Conservation (phyloP, 1,284 basidiomycete genomes). For the Pholiota adiposa region DNA sequence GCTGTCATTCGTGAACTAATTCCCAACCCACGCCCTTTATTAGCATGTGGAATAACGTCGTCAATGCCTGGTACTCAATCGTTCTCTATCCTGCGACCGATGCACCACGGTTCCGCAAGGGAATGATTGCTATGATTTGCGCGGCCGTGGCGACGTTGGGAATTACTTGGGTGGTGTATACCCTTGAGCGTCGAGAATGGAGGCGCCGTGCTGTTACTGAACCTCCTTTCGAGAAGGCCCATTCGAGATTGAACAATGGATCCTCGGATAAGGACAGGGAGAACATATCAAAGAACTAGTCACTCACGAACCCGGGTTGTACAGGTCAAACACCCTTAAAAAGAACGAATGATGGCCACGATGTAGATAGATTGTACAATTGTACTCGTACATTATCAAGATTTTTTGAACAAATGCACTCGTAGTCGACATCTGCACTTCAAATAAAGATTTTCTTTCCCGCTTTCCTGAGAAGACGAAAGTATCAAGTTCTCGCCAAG, state of each 20-base stretch:
- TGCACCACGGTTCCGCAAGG: slow-evolving; percentile 63
- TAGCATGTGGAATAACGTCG: slow-evolving; percentile 74
- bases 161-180: slow-evolving; percentile 61
- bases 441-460: too few relatives aligned
- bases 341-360: too few relatives aligned
- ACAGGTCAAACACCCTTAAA: too few relatives aligned
- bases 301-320: too few relatives aligned
- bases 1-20: slow-evolving; percentile 4
- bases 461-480: too few relatives aligned
- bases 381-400: too few relatives aligned
- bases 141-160: slow-evolving; percentile 56
- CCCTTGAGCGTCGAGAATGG: slow-evolving; percentile 52
- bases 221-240: neutral
- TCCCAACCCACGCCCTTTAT: neutral
- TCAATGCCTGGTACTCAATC: slow-evolving; percentile 75
- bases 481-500: too few relatives aligned
- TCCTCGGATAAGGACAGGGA: neutral
- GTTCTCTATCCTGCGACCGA: slow-evolving; percentile 72
- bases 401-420: too few relatives aligned
- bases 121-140: slow-evolving; percentile 71
- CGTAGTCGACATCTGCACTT: too few relatives aligned
- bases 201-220: slow-evolving; percentile 7
- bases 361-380: too few relatives aligned
- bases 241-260: neutral
- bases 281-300: neutral